Conservation (phyloP, 1,284 basidiomycete species). For the Abortiporus biennis region DNA sequence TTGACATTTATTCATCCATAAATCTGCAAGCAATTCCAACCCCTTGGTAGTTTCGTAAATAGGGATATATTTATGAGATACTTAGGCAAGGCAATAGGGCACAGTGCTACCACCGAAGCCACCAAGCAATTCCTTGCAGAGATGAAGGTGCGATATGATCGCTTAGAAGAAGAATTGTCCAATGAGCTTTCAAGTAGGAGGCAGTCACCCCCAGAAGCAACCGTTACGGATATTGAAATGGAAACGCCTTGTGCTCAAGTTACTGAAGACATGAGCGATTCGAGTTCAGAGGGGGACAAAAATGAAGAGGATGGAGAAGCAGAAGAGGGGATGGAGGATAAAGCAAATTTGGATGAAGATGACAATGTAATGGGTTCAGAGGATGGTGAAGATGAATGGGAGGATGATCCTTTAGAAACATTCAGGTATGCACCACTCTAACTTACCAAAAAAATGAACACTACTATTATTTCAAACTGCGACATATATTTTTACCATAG, state of each 20-base stretch:
- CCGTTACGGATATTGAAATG: too few species aligned
- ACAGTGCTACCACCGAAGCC: not conserved
- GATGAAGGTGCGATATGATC: not conserved
- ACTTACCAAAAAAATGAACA: too few species aligned
- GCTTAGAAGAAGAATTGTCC: not conserved
- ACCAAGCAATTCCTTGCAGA: not conserved
- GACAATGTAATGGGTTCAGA: not conserved
- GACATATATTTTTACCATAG: too few species aligned
- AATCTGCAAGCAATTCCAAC: not conserved
- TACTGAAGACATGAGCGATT: too few species aligned
- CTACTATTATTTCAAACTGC: too few species aligned
- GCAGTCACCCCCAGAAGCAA: too few species aligned
- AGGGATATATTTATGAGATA: slow-evolving; percentile 6
- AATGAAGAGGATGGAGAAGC: not conserved
- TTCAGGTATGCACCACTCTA: too few species aligned
- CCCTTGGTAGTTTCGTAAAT: slow-evolving; percentile 4
- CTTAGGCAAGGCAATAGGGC: slow-evolving; percentile 1
- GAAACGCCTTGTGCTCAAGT: too few species aligned
- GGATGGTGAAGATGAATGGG: not conserved
- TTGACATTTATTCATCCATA: not conserved
- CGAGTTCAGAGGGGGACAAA: too few species aligned
- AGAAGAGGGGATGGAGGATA: not conserved
- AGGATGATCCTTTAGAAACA: slow-evolving; percentile 28
- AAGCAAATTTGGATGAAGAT: not conserved
- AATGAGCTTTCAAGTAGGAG: not conserved